A percentile compares a stretch with the other conserved stretches of the same genome.
Conservation (phyloP, 371 early-diverging fungal species). For the Paramicrosporidium saccamoebae region DNA sequence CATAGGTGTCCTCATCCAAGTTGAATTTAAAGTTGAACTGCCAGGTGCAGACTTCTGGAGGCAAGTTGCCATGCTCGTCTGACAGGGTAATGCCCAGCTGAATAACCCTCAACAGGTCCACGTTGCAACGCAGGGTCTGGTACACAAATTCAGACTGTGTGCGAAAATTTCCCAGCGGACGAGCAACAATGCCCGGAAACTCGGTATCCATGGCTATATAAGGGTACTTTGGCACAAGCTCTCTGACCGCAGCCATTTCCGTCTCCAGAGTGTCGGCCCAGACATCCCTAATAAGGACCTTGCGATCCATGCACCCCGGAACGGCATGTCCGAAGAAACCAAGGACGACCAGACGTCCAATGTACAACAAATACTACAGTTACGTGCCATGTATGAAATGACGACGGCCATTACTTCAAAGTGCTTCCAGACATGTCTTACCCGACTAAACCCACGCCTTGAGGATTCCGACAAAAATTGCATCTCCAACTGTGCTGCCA, state of each 20-base stretch:
- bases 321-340: too few relatives aligned
- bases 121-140: slow-evolving; percentile 92
- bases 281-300: slow-evolving; percentile 54
- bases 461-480: too few relatives aligned
- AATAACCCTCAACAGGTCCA: slow-evolving; percentile 90
- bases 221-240: slow-evolving; percentile 64
- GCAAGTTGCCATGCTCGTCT: slow-evolving; percentile 67
- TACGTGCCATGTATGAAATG: too few relatives aligned
- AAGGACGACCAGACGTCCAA: too few relatives aligned
- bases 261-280: slow-evolving; percentile 91
- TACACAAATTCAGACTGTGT: slow-evolving; percentile 89
- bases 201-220: slow-evolving; percentile 98
- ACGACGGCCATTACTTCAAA: too few relatives aligned
- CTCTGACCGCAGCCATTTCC: slow-evolving; percentile 68
- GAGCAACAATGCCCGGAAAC: slow-evolving; percentile 96
- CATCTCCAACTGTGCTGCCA: too few relatives aligned
- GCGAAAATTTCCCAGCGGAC: slow-evolving; percentile 84
- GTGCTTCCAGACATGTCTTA: too few relatives aligned
- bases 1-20: slow-evolving; percentile 83
- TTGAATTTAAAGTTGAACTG: slow-evolving; percentile 99
- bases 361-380: too few relatives aligned
- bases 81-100: slow-evolving; percentile 94
- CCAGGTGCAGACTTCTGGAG: slow-evolving; percentile 76
- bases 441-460: too few relatives aligned
- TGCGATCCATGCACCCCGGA: too few relatives aligned